Percentiles rank a stretch among this genome's conserved stretches.
Evolutionary conservation across 2,329 filamentous ascomycete genomes (phyloP).

Genomic region (Neofusicoccum sp.): DNA sequence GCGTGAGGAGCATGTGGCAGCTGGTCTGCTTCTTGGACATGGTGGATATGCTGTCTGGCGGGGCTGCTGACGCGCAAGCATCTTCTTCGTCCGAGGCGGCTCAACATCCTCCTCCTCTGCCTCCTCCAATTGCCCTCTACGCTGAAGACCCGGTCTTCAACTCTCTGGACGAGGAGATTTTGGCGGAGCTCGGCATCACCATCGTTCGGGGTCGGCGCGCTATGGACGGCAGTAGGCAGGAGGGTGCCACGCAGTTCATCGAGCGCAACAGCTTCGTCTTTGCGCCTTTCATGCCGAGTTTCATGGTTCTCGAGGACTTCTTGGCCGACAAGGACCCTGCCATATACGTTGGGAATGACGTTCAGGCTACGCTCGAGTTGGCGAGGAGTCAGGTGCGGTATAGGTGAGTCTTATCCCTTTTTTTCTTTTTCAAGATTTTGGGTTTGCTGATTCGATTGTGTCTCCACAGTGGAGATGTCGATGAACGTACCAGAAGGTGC

Average conservation of each 20-base stretch:
- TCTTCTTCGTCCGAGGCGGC: background rate
- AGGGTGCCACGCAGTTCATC: constrained; percentile 26
- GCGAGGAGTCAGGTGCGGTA: constrained; percentile 7
- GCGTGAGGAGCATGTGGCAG: constrained; percentile 36
- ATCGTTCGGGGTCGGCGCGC: constrained; percentile 20
- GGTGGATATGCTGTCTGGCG: constrained; percentile 24
- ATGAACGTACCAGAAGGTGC: constrained; percentile 21
- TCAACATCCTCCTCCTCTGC: too few relatives aligned
- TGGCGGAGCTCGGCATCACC: constrained; percentile 29
- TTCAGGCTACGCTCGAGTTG: constrained; percentile 29
- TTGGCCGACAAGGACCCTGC: constrained; percentile 33
- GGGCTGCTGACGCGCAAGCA: background rate
- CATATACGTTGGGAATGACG: constrained; percentile 41
- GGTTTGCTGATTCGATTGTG: background rate
- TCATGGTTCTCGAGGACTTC: constrained; percentile 35
- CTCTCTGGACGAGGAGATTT: constrained; percentile 33
- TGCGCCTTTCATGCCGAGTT: constrained; percentile 42
- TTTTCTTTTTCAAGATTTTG: background rate
- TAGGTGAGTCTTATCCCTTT: background rate
- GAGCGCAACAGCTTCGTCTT: constrained; percentile 32
- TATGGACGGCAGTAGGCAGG: constrained; percentile 24
- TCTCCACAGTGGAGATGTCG: background rate
- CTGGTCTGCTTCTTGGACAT: constrained; percentile 38
- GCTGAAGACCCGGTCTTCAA: constrained; percentile 42
- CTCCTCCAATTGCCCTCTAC: constrained; percentile 25